phyloP scores from a whole-genome alignment of 164 flowering plant genomes.

The Vitis cinerea region DNA sequence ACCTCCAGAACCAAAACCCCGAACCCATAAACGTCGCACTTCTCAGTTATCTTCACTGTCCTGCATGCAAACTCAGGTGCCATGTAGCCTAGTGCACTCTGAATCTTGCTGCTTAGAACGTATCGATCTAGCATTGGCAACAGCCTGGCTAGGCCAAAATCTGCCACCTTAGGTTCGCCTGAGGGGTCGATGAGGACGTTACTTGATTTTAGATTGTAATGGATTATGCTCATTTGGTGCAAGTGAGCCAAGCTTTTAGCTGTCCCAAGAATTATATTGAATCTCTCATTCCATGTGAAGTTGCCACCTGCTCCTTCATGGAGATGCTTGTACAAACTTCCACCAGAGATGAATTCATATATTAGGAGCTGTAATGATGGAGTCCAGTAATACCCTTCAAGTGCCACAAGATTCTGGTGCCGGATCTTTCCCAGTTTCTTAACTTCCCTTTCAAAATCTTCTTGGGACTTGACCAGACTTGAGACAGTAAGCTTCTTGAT shows the following conservation, averaged over 20 bases:
- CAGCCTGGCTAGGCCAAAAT: slow-evolving; percentile 79
- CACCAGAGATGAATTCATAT: slow-evolving; percentile 67
- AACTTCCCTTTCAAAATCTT: slow-evolving; percentile 86
- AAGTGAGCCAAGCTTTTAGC: slow-evolving; percentile 80
- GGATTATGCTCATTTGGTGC: slow-evolving; percentile 66
- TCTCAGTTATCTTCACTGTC: slow-evolving; percentile 86
- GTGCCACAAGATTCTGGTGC: slow-evolving; percentile 70
- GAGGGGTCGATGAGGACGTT: slow-evolving; percentile 68
- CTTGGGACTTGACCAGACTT: slow-evolving; percentile 80
- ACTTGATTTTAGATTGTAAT: slow-evolving; percentile 84
- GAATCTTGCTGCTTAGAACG: slow-evolving; percentile 88
- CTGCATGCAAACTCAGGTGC: slow-evolving; percentile 95
- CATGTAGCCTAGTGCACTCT: slow-evolving; percentile 98
- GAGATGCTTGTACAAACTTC: slow-evolving; percentile 75
- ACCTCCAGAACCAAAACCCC: slow-evolving; percentile 82
- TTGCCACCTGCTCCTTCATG: slow-evolving; percentile 54
- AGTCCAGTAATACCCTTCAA: slow-evolving; percentile 97
- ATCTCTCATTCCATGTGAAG: slow-evolving; percentile 73
- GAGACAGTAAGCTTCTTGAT: slow-evolving; percentile 88
- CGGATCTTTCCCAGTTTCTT: slow-evolving; percentile 70
- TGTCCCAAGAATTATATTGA: slow-evolving; percentile 74
- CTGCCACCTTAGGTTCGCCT: slow-evolving; percentile 79
- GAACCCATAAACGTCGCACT: slow-evolving; percentile 91
- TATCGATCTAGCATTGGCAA: slow-evolving; percentile 84
- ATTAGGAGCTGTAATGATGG: slow-evolving; percentile 85